Evolutionary conservation across 441 rosid genomes (phyloP).

Genomic region (Corymbia citriodora): DNA sequence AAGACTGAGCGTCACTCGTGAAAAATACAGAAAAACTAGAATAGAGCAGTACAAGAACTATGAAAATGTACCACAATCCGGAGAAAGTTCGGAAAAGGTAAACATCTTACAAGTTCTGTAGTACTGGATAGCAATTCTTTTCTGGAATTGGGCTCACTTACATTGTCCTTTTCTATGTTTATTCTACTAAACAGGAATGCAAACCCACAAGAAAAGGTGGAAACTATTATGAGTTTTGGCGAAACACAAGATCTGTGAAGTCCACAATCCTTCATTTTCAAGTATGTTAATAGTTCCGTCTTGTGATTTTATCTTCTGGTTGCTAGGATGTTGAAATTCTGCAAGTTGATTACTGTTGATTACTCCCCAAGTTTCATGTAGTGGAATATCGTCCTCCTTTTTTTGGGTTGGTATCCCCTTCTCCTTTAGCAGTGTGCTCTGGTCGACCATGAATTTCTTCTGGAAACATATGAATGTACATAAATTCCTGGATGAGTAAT

Average conservation of each 20-base stretch:
- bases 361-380: not conserved
- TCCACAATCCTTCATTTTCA: constrained; percentile 54
- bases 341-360: not conserved
- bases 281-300: constrained; percentile 13
- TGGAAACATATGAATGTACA: not conserved
- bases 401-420: not conserved
- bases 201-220: constrained; percentile 31
- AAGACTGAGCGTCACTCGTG: constrained; percentile 46
- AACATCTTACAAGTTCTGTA: not conserved
- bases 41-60: constrained; percentile 57
- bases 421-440: not conserved
- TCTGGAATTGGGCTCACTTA: not conserved
- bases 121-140: not conserved
- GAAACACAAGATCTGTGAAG: constrained; percentile 45
- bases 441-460: not conserved
- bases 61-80: constrained; percentile 52
- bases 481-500: not conserved
- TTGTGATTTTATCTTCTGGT: not conserved
- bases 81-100: constrained; percentile 44
- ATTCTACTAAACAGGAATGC: constrained; percentile 23
- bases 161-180: not conserved
- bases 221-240: constrained; percentile 35
- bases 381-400: not conserved
- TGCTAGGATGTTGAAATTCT: not conserved
- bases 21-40: constrained; percentile 52